Conservation (phyloP, 202 grass and related monocot species). For the Hordeum pubiflorum region DNA sequence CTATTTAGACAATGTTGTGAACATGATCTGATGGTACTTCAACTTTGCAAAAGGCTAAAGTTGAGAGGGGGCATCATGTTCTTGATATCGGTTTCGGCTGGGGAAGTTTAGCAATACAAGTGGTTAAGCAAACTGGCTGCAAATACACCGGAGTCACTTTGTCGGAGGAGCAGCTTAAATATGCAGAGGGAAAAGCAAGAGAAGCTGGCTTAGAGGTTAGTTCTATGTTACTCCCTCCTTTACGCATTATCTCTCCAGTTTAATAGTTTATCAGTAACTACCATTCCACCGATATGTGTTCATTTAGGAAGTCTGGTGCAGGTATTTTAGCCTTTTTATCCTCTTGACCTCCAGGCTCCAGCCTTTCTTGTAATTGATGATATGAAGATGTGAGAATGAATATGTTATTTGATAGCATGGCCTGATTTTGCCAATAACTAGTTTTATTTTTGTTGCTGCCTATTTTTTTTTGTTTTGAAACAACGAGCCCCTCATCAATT, state of each 20-base stretch:
- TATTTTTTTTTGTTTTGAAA: neutral
- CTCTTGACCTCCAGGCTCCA: neutral
- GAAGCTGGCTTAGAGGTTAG: neutral
- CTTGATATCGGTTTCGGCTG: neutral
- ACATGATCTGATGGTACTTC: neutral
- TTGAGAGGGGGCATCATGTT: neutral
- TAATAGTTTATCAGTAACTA: neutral
- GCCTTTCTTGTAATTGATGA: neutral
- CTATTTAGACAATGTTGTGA: neutral
- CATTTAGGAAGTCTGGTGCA: neutral
- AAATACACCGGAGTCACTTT: neutral
- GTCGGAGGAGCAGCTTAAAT: neutral
- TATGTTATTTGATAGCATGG: neutral
- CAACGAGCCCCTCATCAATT: neutral
- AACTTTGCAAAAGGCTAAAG: neutral
- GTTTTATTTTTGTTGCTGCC: neutral
- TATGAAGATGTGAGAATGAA: neutral
- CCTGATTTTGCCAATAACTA: neutral
- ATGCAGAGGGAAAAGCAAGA: neutral
- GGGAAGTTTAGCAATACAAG: neutral
- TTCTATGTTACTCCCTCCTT: neutral
- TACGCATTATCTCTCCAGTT: neutral
- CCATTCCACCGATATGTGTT: neutral
- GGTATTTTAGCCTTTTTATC: neutral
- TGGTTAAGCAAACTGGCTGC: neutral